Percentiles rank a stretch among this genome's conserved stretches.
Conservation (phyloP, 139 green algal species). For the Coelastrella sp. region DNA sequence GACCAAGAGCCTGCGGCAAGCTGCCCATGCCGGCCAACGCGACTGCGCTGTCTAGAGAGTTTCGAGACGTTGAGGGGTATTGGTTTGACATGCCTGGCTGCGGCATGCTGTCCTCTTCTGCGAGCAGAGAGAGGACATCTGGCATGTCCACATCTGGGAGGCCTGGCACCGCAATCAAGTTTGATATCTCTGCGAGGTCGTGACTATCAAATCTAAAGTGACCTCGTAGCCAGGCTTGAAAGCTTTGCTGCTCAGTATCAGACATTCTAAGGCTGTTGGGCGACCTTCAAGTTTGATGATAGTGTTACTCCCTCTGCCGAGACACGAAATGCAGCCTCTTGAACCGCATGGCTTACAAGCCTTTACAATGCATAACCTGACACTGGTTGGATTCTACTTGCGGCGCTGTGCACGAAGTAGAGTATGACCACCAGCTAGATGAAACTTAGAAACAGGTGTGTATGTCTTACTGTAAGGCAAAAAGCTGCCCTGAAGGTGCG, state of each 20-base stretch:
- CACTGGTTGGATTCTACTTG: no score
- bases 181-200: slow-evolving; percentile 21
- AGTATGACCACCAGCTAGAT: no score
- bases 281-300: no score
- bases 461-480: no score
- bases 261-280: no score
- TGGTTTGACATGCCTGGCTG: not conserved
- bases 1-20: not conserved
- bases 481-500: no score
- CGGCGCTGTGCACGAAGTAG: no score
- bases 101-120: not conserved
- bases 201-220: slow-evolving; percentile 10
- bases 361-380: no score
- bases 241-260: not conserved
- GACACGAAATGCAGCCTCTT: no score
- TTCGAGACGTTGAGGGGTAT: not conserved
- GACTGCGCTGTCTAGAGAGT: not conserved
- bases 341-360: no score
- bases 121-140: slow-evolving; percentile 1
- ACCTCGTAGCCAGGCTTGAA: not conserved
- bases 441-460: no score
- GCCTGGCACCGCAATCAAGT: slow-evolving; percentile 13
- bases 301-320: no score
- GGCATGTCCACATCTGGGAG: not conserved
- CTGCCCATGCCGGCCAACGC: not conserved